Percentiles rank a stretch among this genome's conserved stretches.
Evolutionary conservation across 106 monocot genomes (phyloP).

Genomic region (Hemerocallis citrina): DNA sequence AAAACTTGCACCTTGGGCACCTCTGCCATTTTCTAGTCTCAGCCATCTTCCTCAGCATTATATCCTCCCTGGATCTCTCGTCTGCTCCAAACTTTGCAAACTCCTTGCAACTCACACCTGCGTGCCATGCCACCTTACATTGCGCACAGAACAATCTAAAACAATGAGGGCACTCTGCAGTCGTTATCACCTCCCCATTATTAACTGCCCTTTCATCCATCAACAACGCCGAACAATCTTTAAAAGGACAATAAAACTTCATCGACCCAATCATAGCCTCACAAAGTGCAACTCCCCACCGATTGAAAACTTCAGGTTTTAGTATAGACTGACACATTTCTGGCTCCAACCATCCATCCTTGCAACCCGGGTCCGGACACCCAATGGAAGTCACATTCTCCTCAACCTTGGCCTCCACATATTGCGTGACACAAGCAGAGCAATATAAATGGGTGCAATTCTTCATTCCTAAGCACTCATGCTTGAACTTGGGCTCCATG

Average conservation of each 20-base stretch:
- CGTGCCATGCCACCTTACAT: constrained; percentile 65
- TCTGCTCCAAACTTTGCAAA: constrained; percentile 28
- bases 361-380: constrained; percentile 63
- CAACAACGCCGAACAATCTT: constrained; percentile 66
- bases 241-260: constrained; percentile 65
- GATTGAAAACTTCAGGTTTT: constrained; percentile 26
- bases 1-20: constrained; percentile 54
- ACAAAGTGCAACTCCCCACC: constrained; percentile 43
- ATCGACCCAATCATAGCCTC: constrained; percentile 20
- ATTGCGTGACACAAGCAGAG: constrained; percentile 30
- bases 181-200: constrained; percentile 10
- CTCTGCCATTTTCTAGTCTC: constrained; percentile 38
- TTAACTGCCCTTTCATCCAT: constrained; percentile 10
- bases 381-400: constrained; percentile 33
- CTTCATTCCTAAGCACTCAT: constrained; percentile 15
- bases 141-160: constrained; percentile 51
- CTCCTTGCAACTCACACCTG: constrained; percentile 27
- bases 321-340: constrained; percentile 32
- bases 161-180: constrained; percentile 65
- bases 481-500: constrained; percentile 19
- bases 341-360: constrained; percentile 30
- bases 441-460: constrained; percentile 48
- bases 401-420: constrained; percentile 40
- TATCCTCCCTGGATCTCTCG: constrained; percentile 44
- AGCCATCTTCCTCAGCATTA: constrained; percentile 37